phyloP scores from a whole-genome alignment of 1,139 yeast species.

The Suhomyces kunorum region DNA sequence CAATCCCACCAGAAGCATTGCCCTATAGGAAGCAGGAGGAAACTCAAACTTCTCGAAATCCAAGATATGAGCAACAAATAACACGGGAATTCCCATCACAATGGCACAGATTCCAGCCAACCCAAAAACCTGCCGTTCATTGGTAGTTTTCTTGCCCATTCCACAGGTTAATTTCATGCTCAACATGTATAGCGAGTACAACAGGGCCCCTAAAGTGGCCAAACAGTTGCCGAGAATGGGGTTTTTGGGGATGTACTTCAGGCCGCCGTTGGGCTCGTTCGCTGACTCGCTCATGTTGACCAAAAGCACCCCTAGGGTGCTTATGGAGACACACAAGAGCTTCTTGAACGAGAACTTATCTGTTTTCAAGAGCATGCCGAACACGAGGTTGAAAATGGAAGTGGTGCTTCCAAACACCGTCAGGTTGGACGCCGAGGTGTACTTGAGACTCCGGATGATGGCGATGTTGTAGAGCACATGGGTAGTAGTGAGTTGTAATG shows the following conservation, averaged over 20 bases:
- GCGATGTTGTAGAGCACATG: slow-evolving; percentile 44
- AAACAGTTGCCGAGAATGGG: slow-evolving; percentile 48
- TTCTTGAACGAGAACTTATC: slow-evolving; percentile 48
- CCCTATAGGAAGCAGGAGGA: slow-evolving; percentile 41
- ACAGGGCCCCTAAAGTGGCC: slow-evolving; percentile 49
- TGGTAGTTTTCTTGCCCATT: slow-evolving; percentile 42
- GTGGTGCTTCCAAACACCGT: slow-evolving; percentile 55
- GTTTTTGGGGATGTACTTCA: slow-evolving; percentile 37
- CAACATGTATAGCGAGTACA: slow-evolving; percentile 49
- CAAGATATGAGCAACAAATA: slow-evolving; percentile 33
- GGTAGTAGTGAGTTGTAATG: slow-evolving; percentile 41
- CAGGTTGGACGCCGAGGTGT: slow-evolving; percentile 55
- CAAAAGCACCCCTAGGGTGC: slow-evolving; percentile 49
- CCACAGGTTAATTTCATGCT: slow-evolving; percentile 48
- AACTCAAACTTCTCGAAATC: slow-evolving; percentile 43
- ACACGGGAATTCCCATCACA: slow-evolving; percentile 39
- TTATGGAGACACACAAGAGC: slow-evolving; percentile 43
- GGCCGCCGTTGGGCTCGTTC: slow-evolving; percentile 20
- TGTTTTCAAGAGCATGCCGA: slow-evolving; percentile 41
- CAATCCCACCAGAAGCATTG: slow-evolving; percentile 36
- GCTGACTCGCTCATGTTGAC: slow-evolving; percentile 43
- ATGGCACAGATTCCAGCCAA: slow-evolving; percentile 47
- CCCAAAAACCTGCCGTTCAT: slow-evolving; percentile 52
- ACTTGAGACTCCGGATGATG: slow-evolving; percentile 44
- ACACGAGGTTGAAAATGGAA: slow-evolving; percentile 50